These are phyloP conservation scores for Cercospora zeina DNA, from an alignment of 2,329 filamentous ascomycete genomes.

Conservation along the genomic window DNA sequence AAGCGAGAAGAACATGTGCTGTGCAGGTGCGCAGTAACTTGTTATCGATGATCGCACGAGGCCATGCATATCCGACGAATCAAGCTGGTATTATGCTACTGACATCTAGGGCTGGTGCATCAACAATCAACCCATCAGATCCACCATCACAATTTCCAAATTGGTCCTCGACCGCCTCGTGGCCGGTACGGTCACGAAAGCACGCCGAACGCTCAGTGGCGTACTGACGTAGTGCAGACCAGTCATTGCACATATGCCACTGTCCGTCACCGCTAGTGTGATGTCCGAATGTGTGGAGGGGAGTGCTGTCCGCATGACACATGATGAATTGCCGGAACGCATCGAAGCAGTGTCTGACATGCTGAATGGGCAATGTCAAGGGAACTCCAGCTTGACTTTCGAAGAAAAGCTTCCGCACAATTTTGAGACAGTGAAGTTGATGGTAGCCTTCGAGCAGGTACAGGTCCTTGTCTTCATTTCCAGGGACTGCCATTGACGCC, in stretches of 20 bases:
- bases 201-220: conserved; percentile 25
- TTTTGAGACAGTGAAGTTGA: conserved; percentile 26
- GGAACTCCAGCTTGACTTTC: conserved; percentile 9
- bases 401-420: conserved; percentile 19
- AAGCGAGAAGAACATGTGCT: background rate
- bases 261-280: conserved; percentile 25
- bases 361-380: conserved; percentile 21
- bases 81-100: background rate
- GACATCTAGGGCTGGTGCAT: conserved; percentile 9
- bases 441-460: conserved; percentile 28
- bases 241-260: conserved; percentile 24
- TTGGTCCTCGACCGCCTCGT: conserved; percentile 15
- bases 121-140: conserved; percentile 19
- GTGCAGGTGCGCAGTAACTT: background rate
- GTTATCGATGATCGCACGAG: background rate
- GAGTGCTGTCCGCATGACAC: conserved; percentile 24
- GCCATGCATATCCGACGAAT: background rate
- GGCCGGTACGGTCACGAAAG: conserved; percentile 15
- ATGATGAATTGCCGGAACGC: conserved; percentile 26
- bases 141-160: conserved; percentile 23
- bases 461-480: conserved; percentile 12
- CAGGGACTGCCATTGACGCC: conserved; percentile 20
- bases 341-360: conserved; percentile 27
- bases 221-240: conserved; percentile 26
- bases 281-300: conserved; percentile 19